phyloP scores from a whole-genome alignment of 495 filamentous ascomycete genomes.

The Letharia columbiana region DNA sequence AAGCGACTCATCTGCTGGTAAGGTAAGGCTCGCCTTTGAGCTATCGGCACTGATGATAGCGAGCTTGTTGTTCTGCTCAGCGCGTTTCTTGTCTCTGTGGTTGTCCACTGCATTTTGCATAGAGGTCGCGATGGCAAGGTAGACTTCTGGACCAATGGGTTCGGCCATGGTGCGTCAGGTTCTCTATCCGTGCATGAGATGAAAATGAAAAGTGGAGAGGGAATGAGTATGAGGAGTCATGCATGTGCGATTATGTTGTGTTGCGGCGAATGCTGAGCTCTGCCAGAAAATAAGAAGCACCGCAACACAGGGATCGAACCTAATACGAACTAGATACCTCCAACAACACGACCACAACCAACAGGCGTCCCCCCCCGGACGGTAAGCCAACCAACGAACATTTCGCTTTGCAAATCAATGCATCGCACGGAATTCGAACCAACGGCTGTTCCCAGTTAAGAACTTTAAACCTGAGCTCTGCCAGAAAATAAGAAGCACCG shows the following conservation, averaged over 20 bases:
- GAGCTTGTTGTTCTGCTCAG: background rate
- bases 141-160: slow-evolving; percentile 12
- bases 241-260: background rate
- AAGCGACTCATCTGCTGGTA: slow-evolving; percentile 6
- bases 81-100: slow-evolving; percentile 4
- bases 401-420: too few species aligned
- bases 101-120: background rate
- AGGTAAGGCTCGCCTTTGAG: slow-evolving; percentile 5
- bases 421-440: too few species aligned
- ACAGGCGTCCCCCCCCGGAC: too few species aligned
- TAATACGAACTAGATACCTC: too few species aligned
- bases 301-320: too few species aligned
- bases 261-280: slow-evolving; percentile 7
- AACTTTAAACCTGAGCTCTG: too few species aligned
- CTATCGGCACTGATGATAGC: background rate
- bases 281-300: too few species aligned
- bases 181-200: background rate
- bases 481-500: too few species aligned
- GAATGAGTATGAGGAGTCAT: background rate
- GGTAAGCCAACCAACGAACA: too few species aligned
- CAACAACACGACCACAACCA: too few species aligned
- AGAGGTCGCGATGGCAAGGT: slow-evolving; percentile 7
- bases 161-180: slow-evolving; percentile 6
- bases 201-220: background rate
- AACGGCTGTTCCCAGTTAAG: too few species aligned